These are phyloP conservation scores for Pseudogymnoascus sp. DNA, from an alignment of 2,329 filamentous ascomycete genomes.

Conservation along the genomic window DNA sequence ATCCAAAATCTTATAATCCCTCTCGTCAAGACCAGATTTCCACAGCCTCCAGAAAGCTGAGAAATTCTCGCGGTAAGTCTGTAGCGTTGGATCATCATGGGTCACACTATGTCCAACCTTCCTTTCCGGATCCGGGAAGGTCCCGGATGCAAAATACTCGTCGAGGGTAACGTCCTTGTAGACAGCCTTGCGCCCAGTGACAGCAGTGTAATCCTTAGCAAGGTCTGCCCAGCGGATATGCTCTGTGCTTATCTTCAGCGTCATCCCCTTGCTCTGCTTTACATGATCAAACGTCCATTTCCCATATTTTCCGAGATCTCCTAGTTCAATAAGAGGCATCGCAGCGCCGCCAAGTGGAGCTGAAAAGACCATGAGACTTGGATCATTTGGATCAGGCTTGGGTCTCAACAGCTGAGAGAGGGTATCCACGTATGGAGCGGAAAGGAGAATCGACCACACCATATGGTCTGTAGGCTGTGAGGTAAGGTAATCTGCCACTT, in stretches of 20 bases:
- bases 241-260: slow-evolving; percentile 18
- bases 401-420: slow-evolving; percentile 12
- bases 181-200: slow-evolving; percentile 11
- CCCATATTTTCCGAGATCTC: slow-evolving; percentile 16
- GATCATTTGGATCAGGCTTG: slow-evolving; percentile 13
- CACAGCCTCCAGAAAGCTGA: slow-evolving; percentile 15
- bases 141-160: slow-evolving; percentile 8
- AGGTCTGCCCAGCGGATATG: slow-evolving; percentile 14
- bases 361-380: slow-evolving; percentile 10
- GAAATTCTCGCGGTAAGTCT: slow-evolving; percentile 12
- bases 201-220: slow-evolving; percentile 11
- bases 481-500: slow-evolving; percentile 18
- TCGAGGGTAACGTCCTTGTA: slow-evolving; percentile 12
- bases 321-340: slow-evolving; percentile 16
- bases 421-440: slow-evolving; percentile 21
- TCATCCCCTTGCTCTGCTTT: slow-evolving; percentile 14
- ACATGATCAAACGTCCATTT: slow-evolving; percentile 20
- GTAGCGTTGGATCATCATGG: slow-evolving; percentile 15
- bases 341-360: slow-evolving; percentile 8
- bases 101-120: slow-evolving; percentile 13
- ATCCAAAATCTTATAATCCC: slow-evolving; percentile 17
- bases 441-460: slow-evolving; percentile 17
- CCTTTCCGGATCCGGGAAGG: slow-evolving; percentile 14
- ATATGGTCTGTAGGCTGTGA: slow-evolving; percentile 15
- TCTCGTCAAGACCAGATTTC: neutral